These are phyloP conservation scores for Mortierella sp. DNA, from an alignment of 371 early-diverging fungal genomes.

Conservation along the genomic window DNA sequence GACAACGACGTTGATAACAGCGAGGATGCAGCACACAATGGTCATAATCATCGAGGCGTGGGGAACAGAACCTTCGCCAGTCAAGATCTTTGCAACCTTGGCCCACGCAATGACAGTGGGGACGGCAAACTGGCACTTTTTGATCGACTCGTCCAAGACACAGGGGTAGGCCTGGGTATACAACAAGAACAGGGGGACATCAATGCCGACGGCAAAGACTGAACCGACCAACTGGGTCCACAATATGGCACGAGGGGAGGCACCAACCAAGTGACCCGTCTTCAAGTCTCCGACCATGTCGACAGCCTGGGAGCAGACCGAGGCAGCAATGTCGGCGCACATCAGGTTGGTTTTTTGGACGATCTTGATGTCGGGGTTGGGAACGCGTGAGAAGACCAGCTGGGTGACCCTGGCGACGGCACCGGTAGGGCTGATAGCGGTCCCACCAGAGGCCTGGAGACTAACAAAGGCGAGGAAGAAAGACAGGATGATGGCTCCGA, in stretches of 20 bases:
- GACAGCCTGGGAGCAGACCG: constrained; percentile 72
- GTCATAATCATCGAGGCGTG: constrained; percentile 31
- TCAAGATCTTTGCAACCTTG: constrained; percentile 69
- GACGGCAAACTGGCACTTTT: constrained; percentile 64
- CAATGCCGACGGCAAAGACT: constrained; percentile 68
- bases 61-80: constrained; percentile 57
- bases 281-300: constrained; percentile 80
- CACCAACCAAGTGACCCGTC: constrained; percentile 71
- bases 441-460: constrained; percentile 73
- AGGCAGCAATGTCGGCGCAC: constrained; percentile 73
- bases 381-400: constrained; percentile 71
- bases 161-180: constrained; percentile 78
- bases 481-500: constrained; percentile 73
- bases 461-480: constrained; percentile 80
- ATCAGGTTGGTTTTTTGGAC: constrained; percentile 69
- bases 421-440: constrained; percentile 76
- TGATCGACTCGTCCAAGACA: constrained; percentile 49
- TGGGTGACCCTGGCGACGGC: constrained; percentile 75
- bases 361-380: constrained; percentile 51
- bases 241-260: constrained; percentile 75
- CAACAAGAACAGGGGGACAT: constrained; percentile 71
- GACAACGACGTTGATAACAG: constrained; percentile 64
- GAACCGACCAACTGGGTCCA: constrained; percentile 74
- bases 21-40: constrained; percentile 54
- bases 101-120: constrained; percentile 76